A percentile compares a stretch with the other conserved stretches of the same genome.
These are phyloP conservation scores for Betula pendula DNA, from an alignment of 306 rosid genomes.

Conservation along the genomic window DNA sequence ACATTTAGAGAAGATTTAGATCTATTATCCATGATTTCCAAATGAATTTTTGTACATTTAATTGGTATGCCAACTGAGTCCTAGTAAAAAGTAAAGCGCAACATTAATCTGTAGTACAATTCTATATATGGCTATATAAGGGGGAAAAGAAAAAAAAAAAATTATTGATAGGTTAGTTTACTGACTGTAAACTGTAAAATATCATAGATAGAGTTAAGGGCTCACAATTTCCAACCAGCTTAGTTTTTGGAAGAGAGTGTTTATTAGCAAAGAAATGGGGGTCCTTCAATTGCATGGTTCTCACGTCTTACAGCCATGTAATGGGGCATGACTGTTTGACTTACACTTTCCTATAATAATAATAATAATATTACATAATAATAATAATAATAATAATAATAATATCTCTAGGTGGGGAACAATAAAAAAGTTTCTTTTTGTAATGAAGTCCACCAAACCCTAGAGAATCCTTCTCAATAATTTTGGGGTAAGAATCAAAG, in stretches of 20 bases:
- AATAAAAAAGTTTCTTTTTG: constrained; percentile 31
- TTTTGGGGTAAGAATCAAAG: constrained; percentile 7
- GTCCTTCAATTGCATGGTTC: constrained; percentile 34
- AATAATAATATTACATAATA: too few species aligned
- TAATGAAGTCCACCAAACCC: constrained; percentile 40
- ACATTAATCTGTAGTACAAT: too few species aligned
- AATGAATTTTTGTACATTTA: too few species aligned
- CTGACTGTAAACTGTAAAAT: constrained; percentile 23
- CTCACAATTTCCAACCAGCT: constrained; percentile 34
- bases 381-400: too few species aligned
- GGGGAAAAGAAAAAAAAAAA: not conserved
- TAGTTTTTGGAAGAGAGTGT: constrained; percentile 20
- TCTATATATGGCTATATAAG: too few species aligned
- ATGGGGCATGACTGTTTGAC: constrained; percentile 53
- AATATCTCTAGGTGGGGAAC: not conserved
- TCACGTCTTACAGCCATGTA: constrained; percentile 55
- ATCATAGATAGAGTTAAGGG: constrained; percentile 13
- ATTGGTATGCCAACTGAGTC: too few species aligned
- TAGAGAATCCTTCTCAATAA: constrained; percentile 22
- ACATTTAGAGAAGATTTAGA: too few species aligned
- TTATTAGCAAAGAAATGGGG: constrained; percentile 41
- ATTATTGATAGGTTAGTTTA: constrained; percentile 15
- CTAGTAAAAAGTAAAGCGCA: too few species aligned
- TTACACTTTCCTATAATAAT: too few species aligned
- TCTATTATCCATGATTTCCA: too few species aligned